phyloP scores from a whole-genome alignment of 2,329 filamentous ascomycete genomes.

The Epichloe aotearoae region DNA sequence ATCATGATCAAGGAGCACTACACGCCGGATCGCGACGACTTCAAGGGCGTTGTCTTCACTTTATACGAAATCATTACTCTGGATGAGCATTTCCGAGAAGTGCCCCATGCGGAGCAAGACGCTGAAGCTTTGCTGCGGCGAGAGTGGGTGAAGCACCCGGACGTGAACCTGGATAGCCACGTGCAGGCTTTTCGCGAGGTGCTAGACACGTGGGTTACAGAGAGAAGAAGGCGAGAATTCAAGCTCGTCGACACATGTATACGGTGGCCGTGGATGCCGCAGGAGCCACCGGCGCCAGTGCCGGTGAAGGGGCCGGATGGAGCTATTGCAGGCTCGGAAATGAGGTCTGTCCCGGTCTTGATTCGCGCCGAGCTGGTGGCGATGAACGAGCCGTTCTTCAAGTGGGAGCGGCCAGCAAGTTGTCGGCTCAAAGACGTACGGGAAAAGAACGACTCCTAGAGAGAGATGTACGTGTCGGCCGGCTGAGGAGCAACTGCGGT shows the following conservation, averaged over 20 bases:
- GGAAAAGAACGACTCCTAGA: too few species aligned
- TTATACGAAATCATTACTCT: conserved; percentile 18
- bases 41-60: conserved; percentile 21
- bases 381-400: background rate
- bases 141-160: conserved; percentile 19
- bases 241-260: conserved; percentile 1
- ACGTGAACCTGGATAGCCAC: conserved; percentile 18
- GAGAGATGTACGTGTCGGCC: too few species aligned
- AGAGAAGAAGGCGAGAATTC: background rate
- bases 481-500: too few species aligned
- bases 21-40: conserved; percentile 11
- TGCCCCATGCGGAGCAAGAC: conserved; percentile 16
- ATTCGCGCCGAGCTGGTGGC: background rate
- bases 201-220: conserved; percentile 12
- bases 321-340: background rate
- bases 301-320: background rate
- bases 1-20: conserved; percentile 10
- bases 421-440: background rate
- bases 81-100: conserved; percentile 6
- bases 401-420: conserved; percentile 3
- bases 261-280: conserved; percentile 2
- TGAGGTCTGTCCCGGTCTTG: background rate
- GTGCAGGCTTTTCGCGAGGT: conserved; percentile 15
- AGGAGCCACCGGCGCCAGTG: background rate
- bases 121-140: conserved; percentile 8